phyloP scores from a whole-genome alignment of 129 eudicot species.

The Logfia minima region DNA sequence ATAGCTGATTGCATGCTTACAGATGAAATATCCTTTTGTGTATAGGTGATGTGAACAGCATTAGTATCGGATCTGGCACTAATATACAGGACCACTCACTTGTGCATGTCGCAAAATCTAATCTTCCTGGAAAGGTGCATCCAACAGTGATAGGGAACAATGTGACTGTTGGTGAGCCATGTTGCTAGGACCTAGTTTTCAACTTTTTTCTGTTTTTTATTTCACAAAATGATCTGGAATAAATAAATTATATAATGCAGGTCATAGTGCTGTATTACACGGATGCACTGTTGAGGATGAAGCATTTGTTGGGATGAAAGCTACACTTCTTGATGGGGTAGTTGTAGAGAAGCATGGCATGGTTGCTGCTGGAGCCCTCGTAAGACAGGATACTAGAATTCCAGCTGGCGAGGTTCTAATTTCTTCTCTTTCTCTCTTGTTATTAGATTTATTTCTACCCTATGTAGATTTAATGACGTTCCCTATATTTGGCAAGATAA shows the following conservation, averaged over 20 bases:
- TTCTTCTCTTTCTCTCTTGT: slow-evolving; percentile 10
- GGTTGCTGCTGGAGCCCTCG: slow-evolving; percentile 83
- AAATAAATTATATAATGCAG: slow-evolving; percentile 26
- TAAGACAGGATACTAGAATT: slow-evolving; percentile 59
- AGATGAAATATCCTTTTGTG: slow-evolving; percentile 14
- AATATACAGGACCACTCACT: slow-evolving; percentile 74
- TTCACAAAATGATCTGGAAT: slow-evolving; percentile 6
- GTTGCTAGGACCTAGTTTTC: slow-evolving; percentile 8
- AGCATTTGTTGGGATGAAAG: slow-evolving; percentile 72
- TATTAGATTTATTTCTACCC: background rate
- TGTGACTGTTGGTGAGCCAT: slow-evolving; percentile 66
- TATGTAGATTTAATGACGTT: background rate
- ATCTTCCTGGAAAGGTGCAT: slow-evolving; percentile 60
- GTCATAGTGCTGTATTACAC: slow-evolving; percentile 74
- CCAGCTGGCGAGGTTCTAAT: slow-evolving; percentile 58
- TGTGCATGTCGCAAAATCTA: slow-evolving; percentile 70
- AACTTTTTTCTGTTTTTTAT: background rate
- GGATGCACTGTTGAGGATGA: slow-evolving; percentile 76
- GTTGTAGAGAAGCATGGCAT: slow-evolving; percentile 64
- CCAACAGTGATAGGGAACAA: slow-evolving; percentile 71
- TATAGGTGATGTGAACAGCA: slow-evolving; percentile 66
- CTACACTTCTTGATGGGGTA: slow-evolving; percentile 67
- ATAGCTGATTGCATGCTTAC: background rate
- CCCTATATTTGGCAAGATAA: background rate
- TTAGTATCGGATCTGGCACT: slow-evolving; percentile 68